Evolutionary conservation across 345 rosid genomes (phyloP), one percentile per base, ranked within the genome.

Genomic region (Arabis alpina): DNA sequence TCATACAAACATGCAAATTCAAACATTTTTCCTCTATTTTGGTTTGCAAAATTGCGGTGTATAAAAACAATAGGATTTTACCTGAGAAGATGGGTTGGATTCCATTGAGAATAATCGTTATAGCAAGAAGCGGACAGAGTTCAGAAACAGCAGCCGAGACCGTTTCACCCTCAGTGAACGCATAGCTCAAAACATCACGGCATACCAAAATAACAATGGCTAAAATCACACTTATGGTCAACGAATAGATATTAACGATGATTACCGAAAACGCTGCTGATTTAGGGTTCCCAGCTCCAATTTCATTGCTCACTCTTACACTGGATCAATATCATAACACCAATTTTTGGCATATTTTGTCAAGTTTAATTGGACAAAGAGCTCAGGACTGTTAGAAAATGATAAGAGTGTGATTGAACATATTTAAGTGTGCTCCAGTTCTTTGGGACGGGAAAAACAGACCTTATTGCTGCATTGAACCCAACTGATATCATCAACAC

Each of bases 301-400:
- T 85, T 72, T 88, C 97, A 39, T 91, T 91, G 76, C 89, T 84
- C 23, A 86, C 95, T 70, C 97, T 82, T 54, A 88, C 97, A 61
- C 95, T 88, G 78, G 5, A 12, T 28, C 40, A 54, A 10, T n/a
- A 77, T 9, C 48, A 40, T 27, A 44, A 14, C 59, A 25, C 36
- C 6, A 6, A 45, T 50, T 12, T 60, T n/a, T 5, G 6, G 7
- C 8, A 32, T 52, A n/a, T 14, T 49, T 58, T 2, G 13, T 58
- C 8, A 41, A 32, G 53, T 45, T 28, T 49, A 44, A 6, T 23
- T 40, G 50, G 54, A 32, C 5, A 50, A 27, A 36, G 7, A 37
- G 48, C 10, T 45, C 8, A n/a, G 6, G 10, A 45, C 44, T 13
- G 3, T 36, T 7, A 8, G 9, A 36, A 36, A 36, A 7, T 7